phyloP scores from a whole-genome alignment of 257 asterid species.

The Eustoma russellianum region DNA sequence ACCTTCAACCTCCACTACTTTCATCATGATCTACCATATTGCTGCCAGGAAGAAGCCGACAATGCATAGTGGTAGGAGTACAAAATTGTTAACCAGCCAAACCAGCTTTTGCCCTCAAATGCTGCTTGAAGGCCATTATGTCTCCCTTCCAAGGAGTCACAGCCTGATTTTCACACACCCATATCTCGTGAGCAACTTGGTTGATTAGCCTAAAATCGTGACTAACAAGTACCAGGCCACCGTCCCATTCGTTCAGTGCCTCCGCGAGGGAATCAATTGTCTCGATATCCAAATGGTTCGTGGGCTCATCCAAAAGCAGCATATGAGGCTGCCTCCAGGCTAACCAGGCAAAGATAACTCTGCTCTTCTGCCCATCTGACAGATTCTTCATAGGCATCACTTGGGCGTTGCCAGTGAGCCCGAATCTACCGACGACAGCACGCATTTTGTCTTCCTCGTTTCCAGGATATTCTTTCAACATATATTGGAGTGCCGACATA shows the following conservation, averaged over 20 bases:
- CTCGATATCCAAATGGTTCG: conserved; percentile 95
- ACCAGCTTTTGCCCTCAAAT: conserved; percentile 67
- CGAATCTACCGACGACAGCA: conserved; percentile 77
- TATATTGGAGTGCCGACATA: conserved; percentile 59
- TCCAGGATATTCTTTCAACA: conserved; percentile 85
- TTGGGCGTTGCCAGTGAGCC: conserved; percentile 90
- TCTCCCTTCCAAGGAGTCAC: conserved; percentile 89
- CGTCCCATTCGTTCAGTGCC: conserved; percentile 96
- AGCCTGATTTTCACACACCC: conserved; percentile 88
- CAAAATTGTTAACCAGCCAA: conserved; percentile 22
- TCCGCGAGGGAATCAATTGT: conserved; percentile 93
- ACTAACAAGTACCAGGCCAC: conserved; percentile 95
- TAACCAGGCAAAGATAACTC: conserved; percentile 94
- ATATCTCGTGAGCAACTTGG: conserved; percentile 96
- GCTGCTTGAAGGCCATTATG: conserved; percentile 87
- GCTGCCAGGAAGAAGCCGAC: background rate
- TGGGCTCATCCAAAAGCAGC: conserved; percentile 89
- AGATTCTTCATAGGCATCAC: conserved; percentile 88
- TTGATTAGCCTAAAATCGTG: conserved; percentile 95
- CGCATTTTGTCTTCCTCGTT: conserved; percentile 92
- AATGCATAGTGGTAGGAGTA: background rate
- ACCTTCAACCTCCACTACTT: background rate
- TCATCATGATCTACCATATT: background rate
- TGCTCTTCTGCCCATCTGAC: conserved; percentile 86
- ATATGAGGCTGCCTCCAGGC: conserved; percentile 89